phyloP scores from a whole-genome alignment of 2,329 filamentous ascomycete genomes.

The Pseudocercospora fuligena region DNA sequence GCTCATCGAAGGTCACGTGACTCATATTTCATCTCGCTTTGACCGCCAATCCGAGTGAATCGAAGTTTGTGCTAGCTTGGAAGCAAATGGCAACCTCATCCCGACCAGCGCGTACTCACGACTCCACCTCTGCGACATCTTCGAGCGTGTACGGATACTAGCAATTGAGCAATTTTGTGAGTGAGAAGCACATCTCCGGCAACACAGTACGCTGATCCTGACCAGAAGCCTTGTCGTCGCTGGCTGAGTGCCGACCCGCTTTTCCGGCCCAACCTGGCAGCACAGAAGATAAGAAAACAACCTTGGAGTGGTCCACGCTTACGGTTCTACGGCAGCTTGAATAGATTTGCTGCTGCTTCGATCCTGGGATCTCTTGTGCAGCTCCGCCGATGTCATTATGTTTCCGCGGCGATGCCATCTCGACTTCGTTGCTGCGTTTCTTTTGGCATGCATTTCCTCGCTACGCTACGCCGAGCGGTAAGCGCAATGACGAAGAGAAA shows the following conservation, averaged over 20 bases:
- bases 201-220: neutral
- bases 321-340: neutral
- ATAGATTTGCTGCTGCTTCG: neutral
- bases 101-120: neutral
- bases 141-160: neutral
- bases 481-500: conserved; percentile 12
- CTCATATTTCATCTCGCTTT: neutral
- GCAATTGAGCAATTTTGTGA: neutral
- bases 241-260: conserved; percentile 1
- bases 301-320: conserved; percentile 2
- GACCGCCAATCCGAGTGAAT: neutral
- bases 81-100: neutral
- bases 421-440: conserved; percentile 11
- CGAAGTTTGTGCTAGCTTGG: neutral
- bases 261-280: conserved; percentile 7
- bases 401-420: conserved; percentile 22
- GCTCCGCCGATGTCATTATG: conserved; percentile 14
- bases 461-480: conserved; percentile 4
- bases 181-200: conserved; percentile 17
- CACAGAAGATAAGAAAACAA: conserved; percentile 18
- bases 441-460: conserved; percentile 24
- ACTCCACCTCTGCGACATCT: neutral
- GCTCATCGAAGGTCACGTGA: neutral
- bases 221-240: neutral
- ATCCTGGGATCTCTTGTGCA: neutral